Percentiles rank a stretch among this genome's conserved stretches.
These are phyloP conservation scores for Amauroascus niger DNA, from an alignment of 2,329 filamentous ascomycete genomes.

Conservation along the genomic window DNA sequence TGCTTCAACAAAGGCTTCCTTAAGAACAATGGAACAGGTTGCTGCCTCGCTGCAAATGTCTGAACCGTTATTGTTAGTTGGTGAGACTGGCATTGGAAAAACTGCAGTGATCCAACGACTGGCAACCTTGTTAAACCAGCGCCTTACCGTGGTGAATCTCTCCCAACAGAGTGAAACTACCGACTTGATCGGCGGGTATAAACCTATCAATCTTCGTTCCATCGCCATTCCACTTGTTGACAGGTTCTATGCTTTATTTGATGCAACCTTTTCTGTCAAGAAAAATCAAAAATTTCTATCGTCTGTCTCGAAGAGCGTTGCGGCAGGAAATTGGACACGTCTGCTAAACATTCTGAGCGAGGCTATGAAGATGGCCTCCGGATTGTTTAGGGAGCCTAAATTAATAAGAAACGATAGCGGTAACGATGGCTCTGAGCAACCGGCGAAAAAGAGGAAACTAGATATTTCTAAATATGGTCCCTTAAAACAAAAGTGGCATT, in stretches of 20 bases:
- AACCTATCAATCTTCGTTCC: conserved; percentile 83
- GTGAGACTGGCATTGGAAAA: conserved; percentile 97
- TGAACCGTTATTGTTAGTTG: conserved; percentile 91
- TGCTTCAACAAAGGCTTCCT: conserved; percentile 77
- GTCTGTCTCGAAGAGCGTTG: conserved; percentile 66
- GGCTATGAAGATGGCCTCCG: conserved; percentile 76
- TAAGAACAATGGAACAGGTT: conserved; percentile 78
- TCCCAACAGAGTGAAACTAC: conserved; percentile 96
- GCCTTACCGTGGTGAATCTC: conserved; percentile 84
- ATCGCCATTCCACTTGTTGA: conserved; percentile 84
- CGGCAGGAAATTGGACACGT: conserved; percentile 76
- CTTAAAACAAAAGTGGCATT: conserved; percentile 66
- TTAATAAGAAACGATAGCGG: conserved; percentile 36
- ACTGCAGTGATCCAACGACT: conserved; percentile 93
- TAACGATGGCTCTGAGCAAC: conserved; percentile 46
- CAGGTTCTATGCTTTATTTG: conserved; percentile 84
- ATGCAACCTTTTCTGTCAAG: conserved; percentile 72
- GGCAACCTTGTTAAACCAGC: conserved; percentile 71
- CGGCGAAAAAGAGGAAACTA: conserved; percentile 61
- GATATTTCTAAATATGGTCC: conserved; percentile 43
- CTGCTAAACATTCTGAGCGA: conserved; percentile 80
- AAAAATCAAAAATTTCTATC: conserved; percentile 83
- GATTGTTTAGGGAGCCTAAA: conserved; percentile 51
- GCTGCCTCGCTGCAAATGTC: conserved; percentile 68
- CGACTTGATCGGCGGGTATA: conserved; percentile 93